phyloP scores from a whole-genome alignment of 1,284 basidiomycete genomes.

The Moesziomyces sp. region DNA sequence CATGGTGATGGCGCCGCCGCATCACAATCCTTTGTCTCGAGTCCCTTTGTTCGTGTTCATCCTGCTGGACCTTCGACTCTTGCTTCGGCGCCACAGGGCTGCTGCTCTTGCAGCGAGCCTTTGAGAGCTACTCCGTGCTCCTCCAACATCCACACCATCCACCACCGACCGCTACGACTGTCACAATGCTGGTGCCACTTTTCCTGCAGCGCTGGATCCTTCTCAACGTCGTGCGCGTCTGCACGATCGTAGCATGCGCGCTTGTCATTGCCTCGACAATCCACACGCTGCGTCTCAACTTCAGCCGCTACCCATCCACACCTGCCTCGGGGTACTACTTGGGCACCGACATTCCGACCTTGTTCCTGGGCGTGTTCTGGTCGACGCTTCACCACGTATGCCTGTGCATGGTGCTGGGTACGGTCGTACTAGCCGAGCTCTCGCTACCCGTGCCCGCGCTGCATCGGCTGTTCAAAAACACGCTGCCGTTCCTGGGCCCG shows the following conservation, averaged over 20 bases:
- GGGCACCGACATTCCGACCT: slow-evolving; percentile 51
- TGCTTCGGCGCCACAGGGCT: no score
- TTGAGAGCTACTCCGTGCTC: background rate
- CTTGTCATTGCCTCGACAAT: slow-evolving; percentile 39
- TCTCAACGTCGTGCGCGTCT: slow-evolving; percentile 40
- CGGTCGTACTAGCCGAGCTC: slow-evolving; percentile 45
- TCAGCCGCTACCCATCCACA: slow-evolving; percentile 14
- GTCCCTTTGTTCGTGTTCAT: background rate
- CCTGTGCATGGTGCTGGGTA: slow-evolving; percentile 19
- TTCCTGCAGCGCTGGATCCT: slow-evolving; percentile 44
- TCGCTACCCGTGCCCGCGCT: slow-evolving; percentile 32
- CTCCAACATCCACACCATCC: background rate
- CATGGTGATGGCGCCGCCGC: background rate
- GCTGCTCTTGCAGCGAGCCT: no score
- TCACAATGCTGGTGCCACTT: slow-evolving; percentile 33
- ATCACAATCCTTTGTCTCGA: background rate
- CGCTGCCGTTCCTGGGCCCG: slow-evolving; percentile 47
- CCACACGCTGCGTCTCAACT: slow-evolving; percentile 22
- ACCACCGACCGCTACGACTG: background rate
- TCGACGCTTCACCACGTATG: slow-evolving; percentile 45
- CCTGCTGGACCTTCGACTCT: background rate
- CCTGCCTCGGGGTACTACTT: slow-evolving; percentile 21
- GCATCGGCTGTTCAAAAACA: slow-evolving; percentile 43
- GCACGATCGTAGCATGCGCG: slow-evolving; percentile 35
- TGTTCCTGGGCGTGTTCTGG: slow-evolving; percentile 57